These are phyloP conservation scores for Cocos nucifera DNA, from an alignment of 176 grass and related monocot species.

Conservation along the genomic window DNA sequence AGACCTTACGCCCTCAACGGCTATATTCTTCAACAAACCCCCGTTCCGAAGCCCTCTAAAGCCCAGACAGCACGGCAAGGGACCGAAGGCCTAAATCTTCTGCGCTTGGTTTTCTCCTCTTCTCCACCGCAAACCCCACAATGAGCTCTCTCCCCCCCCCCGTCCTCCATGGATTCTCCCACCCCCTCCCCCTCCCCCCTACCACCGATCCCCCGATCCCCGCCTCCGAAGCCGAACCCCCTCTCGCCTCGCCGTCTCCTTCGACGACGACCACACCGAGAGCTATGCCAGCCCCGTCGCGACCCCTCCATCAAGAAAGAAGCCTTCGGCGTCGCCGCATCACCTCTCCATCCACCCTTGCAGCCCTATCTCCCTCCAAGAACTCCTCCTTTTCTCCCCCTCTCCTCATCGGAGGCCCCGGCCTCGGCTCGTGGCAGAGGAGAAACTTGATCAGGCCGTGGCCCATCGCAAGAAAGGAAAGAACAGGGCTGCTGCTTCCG, in stretches of 20 bases:
- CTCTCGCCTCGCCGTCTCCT: not conserved
- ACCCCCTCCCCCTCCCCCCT: slow-evolving; percentile 1
- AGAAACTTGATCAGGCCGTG: slow-evolving; percentile 2
- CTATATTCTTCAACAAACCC: too few relatives aligned
- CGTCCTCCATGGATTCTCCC: slow-evolving; percentile 5
- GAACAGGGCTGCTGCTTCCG: slow-evolving; percentile 15
- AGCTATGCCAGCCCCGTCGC: slow-evolving; percentile 16
- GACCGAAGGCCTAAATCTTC: too few relatives aligned
- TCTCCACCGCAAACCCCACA: too few relatives aligned
- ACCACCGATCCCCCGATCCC: slow-evolving; percentile 4
- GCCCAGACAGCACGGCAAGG: too few relatives aligned
- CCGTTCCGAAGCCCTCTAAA: too few relatives aligned
- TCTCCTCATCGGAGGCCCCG: slow-evolving; percentile 24
- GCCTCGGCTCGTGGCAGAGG: slow-evolving; percentile 14
- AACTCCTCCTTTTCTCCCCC: slow-evolving; percentile 53
- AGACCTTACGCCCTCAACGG: too few relatives aligned
- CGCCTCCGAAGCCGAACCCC: slow-evolving; percentile 7
- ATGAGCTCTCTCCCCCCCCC: too few relatives aligned
- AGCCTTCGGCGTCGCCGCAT: slow-evolving; percentile 33
- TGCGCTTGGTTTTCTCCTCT: too few relatives aligned
- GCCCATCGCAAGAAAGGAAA: slow-evolving; percentile 22
- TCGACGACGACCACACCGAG: not conserved
- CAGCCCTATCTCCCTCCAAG: slow-evolving; percentile 39
- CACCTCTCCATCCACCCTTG: slow-evolving; percentile 24
- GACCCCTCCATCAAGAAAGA: slow-evolving; percentile 17